Percentiles rank a stretch among this genome's conserved stretches.
These are phyloP conservation scores for Didymella sp. DNA, from an alignment of 2,329 filamentous ascomycete species.

Conservation along the genomic window DNA sequence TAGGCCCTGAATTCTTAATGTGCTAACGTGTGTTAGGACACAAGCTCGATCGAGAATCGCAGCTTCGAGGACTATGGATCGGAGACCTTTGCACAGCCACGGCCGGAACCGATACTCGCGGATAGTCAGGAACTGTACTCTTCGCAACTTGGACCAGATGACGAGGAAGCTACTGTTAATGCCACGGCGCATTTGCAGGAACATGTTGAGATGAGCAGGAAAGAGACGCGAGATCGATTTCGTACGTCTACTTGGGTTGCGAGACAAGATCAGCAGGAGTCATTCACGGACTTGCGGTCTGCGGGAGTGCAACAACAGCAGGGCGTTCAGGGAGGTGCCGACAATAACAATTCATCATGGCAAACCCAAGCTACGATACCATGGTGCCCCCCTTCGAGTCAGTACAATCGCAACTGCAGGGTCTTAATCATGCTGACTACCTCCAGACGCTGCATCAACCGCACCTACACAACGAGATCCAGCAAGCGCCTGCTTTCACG, in stretches of 20 bases:
- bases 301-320: background rate
- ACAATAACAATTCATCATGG: background rate
- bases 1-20: no score
- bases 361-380: constrained; percentile 9
- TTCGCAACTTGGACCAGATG: background rate
- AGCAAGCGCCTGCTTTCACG: background rate
- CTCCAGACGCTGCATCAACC: background rate
- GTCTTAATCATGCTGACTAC: background rate
- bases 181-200: background rate
- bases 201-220: background rate
- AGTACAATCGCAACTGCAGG: background rate
- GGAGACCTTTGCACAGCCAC: constrained; percentile 14
- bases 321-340: background rate
- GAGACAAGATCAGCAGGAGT: background rate
- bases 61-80: background rate
- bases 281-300: background rate
- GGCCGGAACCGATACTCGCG: constrained; percentile 4
- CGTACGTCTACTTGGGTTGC: background rate
- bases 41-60: background rate
- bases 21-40: background rate
- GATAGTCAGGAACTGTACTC: constrained; percentile 8
- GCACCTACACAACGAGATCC: background rate
- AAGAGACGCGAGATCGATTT: background rate
- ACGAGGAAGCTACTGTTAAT: background rate
- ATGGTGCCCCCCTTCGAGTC: constrained; percentile 4